phyloP scores from a whole-genome alignment of 305 asterid species.

The Galium porrigens region DNA sequence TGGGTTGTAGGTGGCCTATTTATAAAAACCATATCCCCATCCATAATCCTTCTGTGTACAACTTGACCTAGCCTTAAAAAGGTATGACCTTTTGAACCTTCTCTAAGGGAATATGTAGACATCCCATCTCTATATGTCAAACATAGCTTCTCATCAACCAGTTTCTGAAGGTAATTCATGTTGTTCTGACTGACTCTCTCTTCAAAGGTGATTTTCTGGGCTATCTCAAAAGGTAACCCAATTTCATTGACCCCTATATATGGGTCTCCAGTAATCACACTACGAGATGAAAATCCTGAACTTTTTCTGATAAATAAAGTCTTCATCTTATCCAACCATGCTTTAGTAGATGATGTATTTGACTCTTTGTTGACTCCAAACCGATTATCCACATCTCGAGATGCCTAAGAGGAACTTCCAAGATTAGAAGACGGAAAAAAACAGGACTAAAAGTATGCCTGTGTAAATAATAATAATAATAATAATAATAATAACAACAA shows the following conservation, averaged over 20 bases:
- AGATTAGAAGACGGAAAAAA: not conserved
- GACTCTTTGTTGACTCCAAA: constrained; percentile 60
- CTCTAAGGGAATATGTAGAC: constrained; percentile 66
- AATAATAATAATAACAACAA: not conserved
- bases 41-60: constrained; percentile 83
- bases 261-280: constrained; percentile 93
- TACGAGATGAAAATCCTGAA: constrained; percentile 94
- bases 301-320: constrained; percentile 86
- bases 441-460: not conserved
- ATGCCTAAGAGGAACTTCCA: constrained; percentile 38
- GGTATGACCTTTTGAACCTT: constrained; percentile 92
- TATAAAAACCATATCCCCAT: constrained; percentile 81
- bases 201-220: constrained; percentile 81
- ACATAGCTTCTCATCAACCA: constrained; percentile 79
- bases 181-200: constrained; percentile 79
- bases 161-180: constrained; percentile 53
- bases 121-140: constrained; percentile 68
- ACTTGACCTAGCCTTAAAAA: constrained; percentile 80
- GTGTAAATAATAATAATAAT: not conserved
- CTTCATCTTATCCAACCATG: constrained; percentile 98
- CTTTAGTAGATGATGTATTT: constrained; percentile 62
- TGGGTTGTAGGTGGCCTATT: constrained; percentile 97
- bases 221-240: constrained; percentile 77
- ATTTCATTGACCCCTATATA: constrained; percentile 81
- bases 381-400: constrained; percentile 83